Conservation (phyloP, 2,329 filamentous ascomycete species). For the Fusarium irregulare region DNA sequence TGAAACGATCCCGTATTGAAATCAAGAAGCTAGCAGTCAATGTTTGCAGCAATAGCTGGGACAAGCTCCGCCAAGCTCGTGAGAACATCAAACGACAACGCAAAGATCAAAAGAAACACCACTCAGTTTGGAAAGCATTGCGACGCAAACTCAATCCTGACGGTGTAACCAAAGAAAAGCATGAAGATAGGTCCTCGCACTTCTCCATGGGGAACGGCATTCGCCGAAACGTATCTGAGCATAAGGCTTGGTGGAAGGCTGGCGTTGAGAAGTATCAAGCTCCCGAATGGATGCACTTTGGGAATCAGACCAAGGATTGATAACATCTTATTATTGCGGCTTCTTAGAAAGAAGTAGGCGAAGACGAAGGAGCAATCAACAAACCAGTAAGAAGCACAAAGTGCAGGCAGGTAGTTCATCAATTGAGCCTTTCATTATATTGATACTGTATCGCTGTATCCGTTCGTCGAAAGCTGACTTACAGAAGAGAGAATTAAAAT, state of each 20-base stretch:
- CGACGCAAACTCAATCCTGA: slow-evolving; percentile 42
- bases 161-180: slow-evolving; percentile 42
- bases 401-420: slow-evolving; percentile 16
- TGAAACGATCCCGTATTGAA: slow-evolving; percentile 39
- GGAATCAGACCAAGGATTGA: slow-evolving; percentile 1
- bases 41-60: slow-evolving; percentile 44
- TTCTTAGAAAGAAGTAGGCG: neutral
- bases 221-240: slow-evolving; percentile 17
- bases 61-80: slow-evolving; percentile 43
- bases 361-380: slow-evolving; percentile 7
- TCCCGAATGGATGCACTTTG: slow-evolving; percentile 50
- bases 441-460: neutral
- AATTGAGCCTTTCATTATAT: slow-evolving; percentile 7
- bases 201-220: slow-evolving; percentile 44
- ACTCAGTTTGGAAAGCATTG: slow-evolving; percentile 46
- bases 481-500: neutral
- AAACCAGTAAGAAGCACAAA: slow-evolving; percentile 26
- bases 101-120: slow-evolving; percentile 42
- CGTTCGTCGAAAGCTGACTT: neutral
- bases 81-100: slow-evolving; percentile 46
- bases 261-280: slow-evolving; percentile 50
- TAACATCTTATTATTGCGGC: neutral
- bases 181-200: slow-evolving; percentile 38
- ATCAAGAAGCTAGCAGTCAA: slow-evolving; percentile 47
- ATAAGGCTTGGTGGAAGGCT: slow-evolving; percentile 53